phyloP scores from a whole-genome alignment of 1,284 basidiomycete species.

The Chondrostereum purpureum region DNA sequence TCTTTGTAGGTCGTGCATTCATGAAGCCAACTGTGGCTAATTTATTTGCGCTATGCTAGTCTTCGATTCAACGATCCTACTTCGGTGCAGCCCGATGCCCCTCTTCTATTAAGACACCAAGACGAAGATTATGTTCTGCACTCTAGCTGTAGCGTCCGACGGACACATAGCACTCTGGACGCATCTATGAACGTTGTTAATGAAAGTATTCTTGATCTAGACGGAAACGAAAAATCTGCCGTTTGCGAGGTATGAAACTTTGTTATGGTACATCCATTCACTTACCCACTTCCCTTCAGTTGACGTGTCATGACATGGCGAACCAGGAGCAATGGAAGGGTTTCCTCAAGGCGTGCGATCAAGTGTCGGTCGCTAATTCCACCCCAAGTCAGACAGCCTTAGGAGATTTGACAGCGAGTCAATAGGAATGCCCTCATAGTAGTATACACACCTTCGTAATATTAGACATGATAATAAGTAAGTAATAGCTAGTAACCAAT shows the following conservation, averaged over 20 bases:
- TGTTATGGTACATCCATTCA: too few species aligned
- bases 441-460: too few species aligned
- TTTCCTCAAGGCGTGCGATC: slow-evolving; percentile 51
- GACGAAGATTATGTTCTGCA: slow-evolving; percentile 44
- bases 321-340: slow-evolving; percentile 40
- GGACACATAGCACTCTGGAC: slow-evolving; percentile 29
- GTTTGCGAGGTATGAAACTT: slow-evolving; percentile 44
- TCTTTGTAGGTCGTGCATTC: slow-evolving; percentile 35
- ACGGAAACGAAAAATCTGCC: slow-evolving; percentile 45
- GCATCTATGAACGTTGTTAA: slow-evolving; percentile 20
- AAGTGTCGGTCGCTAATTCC: slow-evolving; percentile 26
- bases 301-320: slow-evolving; percentile 34
- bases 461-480: slow-evolving; percentile 4
- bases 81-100: slow-evolving; percentile 42
- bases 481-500: slow-evolving; percentile 4
- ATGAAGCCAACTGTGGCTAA: slow-evolving; percentile 1
- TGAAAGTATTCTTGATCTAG: slow-evolving; percentile 49
- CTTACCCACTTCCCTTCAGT: slow-evolving; percentile 26
- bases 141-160: slow-evolving; percentile 43
- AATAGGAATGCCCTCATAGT: too few species aligned
- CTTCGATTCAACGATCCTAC: slow-evolving; percentile 25
- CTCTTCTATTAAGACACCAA: slow-evolving; percentile 36
- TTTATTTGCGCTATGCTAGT: slow-evolving; percentile 18
- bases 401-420: too few species aligned
- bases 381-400: too few species aligned